These are phyloP conservation scores for Leishmania aethiopica DNA, from an alignment of 208 protist genomes.

Conservation along the genomic window DNA sequence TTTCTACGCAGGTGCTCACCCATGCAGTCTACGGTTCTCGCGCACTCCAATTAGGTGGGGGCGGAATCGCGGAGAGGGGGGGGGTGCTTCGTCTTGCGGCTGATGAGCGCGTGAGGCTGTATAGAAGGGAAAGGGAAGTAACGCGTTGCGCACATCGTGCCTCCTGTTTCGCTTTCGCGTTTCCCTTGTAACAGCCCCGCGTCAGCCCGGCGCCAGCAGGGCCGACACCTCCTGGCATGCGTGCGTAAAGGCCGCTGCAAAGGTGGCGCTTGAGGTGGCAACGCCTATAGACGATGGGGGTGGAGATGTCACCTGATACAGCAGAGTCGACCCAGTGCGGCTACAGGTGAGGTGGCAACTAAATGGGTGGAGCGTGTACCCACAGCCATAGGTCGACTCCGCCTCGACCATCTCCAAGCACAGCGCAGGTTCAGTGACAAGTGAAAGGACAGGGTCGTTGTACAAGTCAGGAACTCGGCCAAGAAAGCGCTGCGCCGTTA, in stretches of 20 bases:
- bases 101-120: neutral
- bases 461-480: slow-evolving; percentile 23
- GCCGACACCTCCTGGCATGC: slow-evolving; percentile 25
- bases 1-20: neutral
- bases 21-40: neutral
- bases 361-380: slow-evolving; percentile 22
- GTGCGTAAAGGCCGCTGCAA: slow-evolving; percentile 18
- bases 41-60: neutral
- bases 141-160: neutral
- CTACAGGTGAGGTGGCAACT: slow-evolving; percentile 32
- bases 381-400: slow-evolving; percentile 13
- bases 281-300: neutral
- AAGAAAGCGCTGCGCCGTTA: slow-evolving; percentile 31
- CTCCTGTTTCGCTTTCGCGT: neutral
- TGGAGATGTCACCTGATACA: slow-evolving; percentile 27
- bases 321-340: slow-evolving; percentile 17
- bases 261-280: slow-evolving; percentile 18
- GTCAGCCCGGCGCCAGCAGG: neutral
- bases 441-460: slow-evolving; percentile 10
- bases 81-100: no score
- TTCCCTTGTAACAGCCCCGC: neutral
- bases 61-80: no score
- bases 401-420: slow-evolving; percentile 22
- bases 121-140: neutral
- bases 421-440: slow-evolving; percentile 7